These are phyloP conservation scores for Alternaria alternata DNA, from an alignment of 2,329 filamentous ascomycete genomes.

Conservation along the genomic window DNA sequence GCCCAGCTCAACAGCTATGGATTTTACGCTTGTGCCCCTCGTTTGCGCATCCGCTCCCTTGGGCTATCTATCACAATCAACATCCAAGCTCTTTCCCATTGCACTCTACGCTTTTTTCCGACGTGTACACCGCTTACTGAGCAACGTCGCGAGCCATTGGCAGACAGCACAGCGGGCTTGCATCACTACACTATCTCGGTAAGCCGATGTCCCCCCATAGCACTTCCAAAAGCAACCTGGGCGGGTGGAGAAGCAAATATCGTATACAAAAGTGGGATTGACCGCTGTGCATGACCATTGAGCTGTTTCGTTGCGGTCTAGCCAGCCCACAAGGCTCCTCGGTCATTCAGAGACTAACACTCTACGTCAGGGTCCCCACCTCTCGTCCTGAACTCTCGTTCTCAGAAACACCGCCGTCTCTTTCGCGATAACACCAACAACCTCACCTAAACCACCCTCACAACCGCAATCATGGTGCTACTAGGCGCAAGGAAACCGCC, in stretches of 20 bases:
- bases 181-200: conserved; percentile 27
- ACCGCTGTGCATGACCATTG: conserved; percentile 18
- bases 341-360: conserved; percentile 13
- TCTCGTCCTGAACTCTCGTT: conserved; percentile 8
- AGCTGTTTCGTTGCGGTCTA: conserved; percentile 7
- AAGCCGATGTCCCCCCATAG: conserved; percentile 18
- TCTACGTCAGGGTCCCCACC: conserved; percentile 12
- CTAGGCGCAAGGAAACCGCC: conserved; percentile 70
- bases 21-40: conserved; percentile 11
- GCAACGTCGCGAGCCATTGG: conserved; percentile 18
- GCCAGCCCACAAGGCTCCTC: conserved; percentile 5
- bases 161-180: conserved; percentile 14
- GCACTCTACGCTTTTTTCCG: neutral
- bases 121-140: conserved; percentile 14
- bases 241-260: conserved; percentile 21
- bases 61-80: neutral
- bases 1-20: conserved; percentile 13
- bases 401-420: neutral
- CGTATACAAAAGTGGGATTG: conserved; percentile 14
- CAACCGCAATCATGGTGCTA: conserved; percentile 66
- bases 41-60: conserved; percentile 10
- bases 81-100: neutral
- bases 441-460: conserved; percentile 4
- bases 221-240: conserved; percentile 27
- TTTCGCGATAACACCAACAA: conserved; percentile 8